These are phyloP conservation scores for Colletotrichum sublineola DNA, from an alignment of 2,329 filamentous ascomycete species.

Conservation along the genomic window DNA sequence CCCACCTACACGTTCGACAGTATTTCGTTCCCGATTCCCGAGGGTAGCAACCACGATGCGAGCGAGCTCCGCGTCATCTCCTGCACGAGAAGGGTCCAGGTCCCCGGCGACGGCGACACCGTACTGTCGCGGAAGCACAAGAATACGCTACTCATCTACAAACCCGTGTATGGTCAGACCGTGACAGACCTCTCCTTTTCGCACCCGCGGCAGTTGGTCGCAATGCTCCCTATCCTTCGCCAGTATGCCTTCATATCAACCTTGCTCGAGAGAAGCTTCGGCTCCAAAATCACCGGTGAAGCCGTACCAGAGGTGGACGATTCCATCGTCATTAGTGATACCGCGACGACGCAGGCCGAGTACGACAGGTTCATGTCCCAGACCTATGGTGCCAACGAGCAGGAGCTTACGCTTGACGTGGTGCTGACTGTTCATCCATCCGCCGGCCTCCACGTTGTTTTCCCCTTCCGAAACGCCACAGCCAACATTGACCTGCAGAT, in stretches of 20 bases:
- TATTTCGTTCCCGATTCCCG: conserved; percentile 67
- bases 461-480: conserved; percentile 63
- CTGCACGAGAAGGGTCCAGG: conserved; percentile 61
- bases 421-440: conserved; percentile 65
- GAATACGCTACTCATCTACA: conserved; percentile 78
- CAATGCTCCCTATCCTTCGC: conserved; percentile 79
- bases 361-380: conserved; percentile 50
- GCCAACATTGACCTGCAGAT: conserved; percentile 71
- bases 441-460: conserved; percentile 65
- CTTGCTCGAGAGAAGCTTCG: conserved; percentile 73
- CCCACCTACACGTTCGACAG: conserved; percentile 67
- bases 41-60: conserved; percentile 64
- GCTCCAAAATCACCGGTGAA: conserved; percentile 37
- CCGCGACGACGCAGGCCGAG: conserved; percentile 50
- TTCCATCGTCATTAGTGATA: conserved; percentile 37
- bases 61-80: conserved; percentile 70
- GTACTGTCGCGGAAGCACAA: conserved; percentile 57
- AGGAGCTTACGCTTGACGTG: conserved; percentile 61
- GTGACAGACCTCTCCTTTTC: conserved; percentile 80
- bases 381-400: conserved; percentile 13
- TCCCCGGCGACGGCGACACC: conserved; percentile 52
- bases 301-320: conserved; percentile 49
- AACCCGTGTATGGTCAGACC: conserved; percentile 77
- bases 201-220: conserved; percentile 81
- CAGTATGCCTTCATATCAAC: conserved; percentile 81